Conservation (phyloP, 495 filamentous ascomycete species). For the Daldinia concentrica region DNA sequence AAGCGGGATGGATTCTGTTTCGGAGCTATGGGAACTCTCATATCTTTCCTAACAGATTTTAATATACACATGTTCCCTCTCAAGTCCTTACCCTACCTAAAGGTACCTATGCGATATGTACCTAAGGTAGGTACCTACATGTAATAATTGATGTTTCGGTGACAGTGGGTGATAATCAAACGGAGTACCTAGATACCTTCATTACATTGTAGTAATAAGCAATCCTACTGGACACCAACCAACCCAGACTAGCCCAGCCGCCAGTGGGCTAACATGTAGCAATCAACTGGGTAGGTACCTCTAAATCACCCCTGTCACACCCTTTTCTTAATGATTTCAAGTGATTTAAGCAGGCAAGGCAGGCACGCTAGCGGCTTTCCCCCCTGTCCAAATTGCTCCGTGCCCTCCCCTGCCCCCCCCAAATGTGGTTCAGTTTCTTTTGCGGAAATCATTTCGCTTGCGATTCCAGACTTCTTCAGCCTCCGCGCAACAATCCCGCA, state of each 20-base stretch:
- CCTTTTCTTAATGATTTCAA: slow-evolving; percentile 2
- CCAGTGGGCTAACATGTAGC: slow-evolving; percentile 19
- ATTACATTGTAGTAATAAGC: not conserved
- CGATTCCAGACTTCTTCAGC: slow-evolving; percentile 51
- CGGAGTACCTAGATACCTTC: slow-evolving; percentile 27
- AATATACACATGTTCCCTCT: slow-evolving; percentile 13
- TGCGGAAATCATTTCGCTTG: slow-evolving; percentile 61
- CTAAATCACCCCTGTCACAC: slow-evolving; percentile 19
- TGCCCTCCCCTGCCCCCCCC: slow-evolving; percentile 45
- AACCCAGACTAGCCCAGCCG: slow-evolving; percentile 14
- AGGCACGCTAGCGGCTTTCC: slow-evolving; percentile 32
- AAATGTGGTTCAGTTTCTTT: slow-evolving; percentile 53
- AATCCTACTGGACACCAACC: slow-evolving; percentile 26
- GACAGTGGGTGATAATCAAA: slow-evolving; percentile 14
- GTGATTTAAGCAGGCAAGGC: slow-evolving; percentile 31
- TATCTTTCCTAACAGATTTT: slow-evolving; percentile 28
- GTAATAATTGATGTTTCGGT: no score
- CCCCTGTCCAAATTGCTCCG: slow-evolving; percentile 41
- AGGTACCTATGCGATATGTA: no score
- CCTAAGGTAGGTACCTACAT: not conserved
- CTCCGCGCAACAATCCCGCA: slow-evolving; percentile 33
- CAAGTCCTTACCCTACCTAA: not conserved
- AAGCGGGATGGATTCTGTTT: slow-evolving; percentile 33
- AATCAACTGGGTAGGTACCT: slow-evolving; percentile 24
- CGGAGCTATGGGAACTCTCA: not conserved